These are phyloP conservation scores for Saturnispora ahearnii DNA, from an alignment of 805 yeast species.

Conservation along the genomic window DNA sequence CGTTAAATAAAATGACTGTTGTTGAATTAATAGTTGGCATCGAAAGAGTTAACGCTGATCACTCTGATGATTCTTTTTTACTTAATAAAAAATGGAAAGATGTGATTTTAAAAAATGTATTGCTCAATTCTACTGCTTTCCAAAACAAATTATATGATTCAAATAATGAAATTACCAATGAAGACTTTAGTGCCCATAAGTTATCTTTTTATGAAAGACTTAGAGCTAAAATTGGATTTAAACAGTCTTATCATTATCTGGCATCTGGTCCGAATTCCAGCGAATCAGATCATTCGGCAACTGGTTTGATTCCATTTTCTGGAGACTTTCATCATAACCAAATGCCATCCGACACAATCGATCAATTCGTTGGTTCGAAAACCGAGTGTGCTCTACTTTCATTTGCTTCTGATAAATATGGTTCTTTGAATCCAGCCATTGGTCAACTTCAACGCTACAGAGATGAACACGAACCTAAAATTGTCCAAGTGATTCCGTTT, in stretches of 20 bases:
- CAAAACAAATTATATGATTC: constrained; percentile 39
- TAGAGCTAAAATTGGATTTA: background rate
- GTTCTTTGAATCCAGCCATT: constrained; percentile 30
- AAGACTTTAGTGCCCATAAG: background rate
- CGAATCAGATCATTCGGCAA: background rate
- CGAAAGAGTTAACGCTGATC: constrained; percentile 42
- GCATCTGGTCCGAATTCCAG: background rate
- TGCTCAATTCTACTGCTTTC: constrained; percentile 83
- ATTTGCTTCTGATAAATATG: constrained; percentile 52
- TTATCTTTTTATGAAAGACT: constrained; percentile 7
- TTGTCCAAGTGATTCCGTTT: constrained; percentile 76
- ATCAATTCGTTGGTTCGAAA: constrained; percentile 70
- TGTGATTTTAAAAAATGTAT: constrained; percentile 45
- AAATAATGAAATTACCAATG: constrained; percentile 8
- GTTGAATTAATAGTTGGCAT: constrained; percentile 67
- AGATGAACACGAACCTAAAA: constrained; percentile 30
- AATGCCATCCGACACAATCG: constrained; percentile 24
- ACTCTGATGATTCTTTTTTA: constrained; percentile 13
- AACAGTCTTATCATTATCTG: background rate
- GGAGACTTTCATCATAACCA: constrained; percentile 1
- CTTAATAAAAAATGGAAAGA: constrained; percentile 16
- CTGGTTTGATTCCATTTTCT: background rate
- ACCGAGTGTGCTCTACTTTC: constrained; percentile 85
- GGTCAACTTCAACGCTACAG: constrained; percentile 34
- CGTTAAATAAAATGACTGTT: constrained; percentile 89